phyloP scores from a whole-genome alignment of 306 rosid species.

The Dryas alaskensis region DNA sequence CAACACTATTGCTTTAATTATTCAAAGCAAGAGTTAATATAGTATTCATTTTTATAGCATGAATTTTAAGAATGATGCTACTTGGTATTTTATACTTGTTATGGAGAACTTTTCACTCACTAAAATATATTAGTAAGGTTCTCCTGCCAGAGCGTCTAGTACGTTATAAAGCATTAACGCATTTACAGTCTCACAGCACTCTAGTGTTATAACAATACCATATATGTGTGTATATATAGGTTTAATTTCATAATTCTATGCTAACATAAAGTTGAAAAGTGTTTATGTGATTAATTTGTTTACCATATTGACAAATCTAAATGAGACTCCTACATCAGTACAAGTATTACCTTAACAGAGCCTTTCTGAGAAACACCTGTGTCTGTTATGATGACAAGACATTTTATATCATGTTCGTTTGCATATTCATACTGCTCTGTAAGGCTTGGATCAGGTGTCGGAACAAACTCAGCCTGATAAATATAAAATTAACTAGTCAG shows the following conservation, averaged over 20 bases:
- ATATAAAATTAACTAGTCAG: conserved; percentile 34
- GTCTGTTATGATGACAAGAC: conserved; percentile 82
- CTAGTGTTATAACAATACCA: not conserved
- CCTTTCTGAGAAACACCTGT: conserved; percentile 49
- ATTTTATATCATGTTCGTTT: conserved; percentile 83
- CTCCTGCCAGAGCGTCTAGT: not conserved
- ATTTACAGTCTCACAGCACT: not conserved
- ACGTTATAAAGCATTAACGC: not conserved
- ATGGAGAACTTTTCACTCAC: not conserved
- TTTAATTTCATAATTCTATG: not conserved
- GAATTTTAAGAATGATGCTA: not conserved
- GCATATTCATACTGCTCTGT: conserved; percentile 97
- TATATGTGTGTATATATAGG: not conserved
- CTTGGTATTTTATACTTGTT: not conserved
- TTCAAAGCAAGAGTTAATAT: not conserved
- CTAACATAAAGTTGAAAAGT: not conserved
- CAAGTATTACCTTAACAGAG: conserved; percentile 65
- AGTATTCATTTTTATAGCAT: not conserved
- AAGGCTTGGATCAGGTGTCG: conserved; percentile 82
- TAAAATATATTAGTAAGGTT: not conserved
- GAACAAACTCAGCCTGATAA: conserved; percentile 80
- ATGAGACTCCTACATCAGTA: not conserved
- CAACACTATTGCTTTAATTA: no score
- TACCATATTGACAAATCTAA: not conserved
- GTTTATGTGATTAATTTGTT: not conserved